Base-by-base conservation (phyloP, 2,329 filamentous ascomycete genomes). In the Cladobotryum protrusum region DNA sequence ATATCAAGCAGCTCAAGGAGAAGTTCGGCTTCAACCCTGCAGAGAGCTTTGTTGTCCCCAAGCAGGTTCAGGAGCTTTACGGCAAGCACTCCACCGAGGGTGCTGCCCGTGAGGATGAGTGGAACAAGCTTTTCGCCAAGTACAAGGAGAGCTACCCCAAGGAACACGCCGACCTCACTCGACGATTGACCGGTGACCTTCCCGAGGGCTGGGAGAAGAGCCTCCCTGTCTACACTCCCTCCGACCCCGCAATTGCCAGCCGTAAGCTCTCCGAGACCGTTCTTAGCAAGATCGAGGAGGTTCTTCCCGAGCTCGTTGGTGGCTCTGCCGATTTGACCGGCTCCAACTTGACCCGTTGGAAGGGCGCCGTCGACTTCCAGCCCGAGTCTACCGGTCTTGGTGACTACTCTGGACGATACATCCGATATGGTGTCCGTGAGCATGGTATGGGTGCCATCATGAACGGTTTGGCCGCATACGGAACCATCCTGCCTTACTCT, bases 271-370 rank as follows among this genome's bases (percentile, higher is more conserved):
- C 92, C 58, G 92, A 99, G 82, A 86, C 81, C 54, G 91, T 97
- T 52, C 83, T 99, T 58, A 79, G 86, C 76, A 92, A 91, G 72
- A 85, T 99, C 64, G 83, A 95, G 77, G 73, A 79, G 46, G 82
- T 77, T 58, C 68, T 99, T 49, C 93, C 93, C 59, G 93, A 97
- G 74, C 85, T 99, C 52, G 73, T 99, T 54, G 95, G 92, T 69
- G 93, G 93, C 63, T 99, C 93, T 58, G 93, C 93, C 62, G 93
- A 99, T 80, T 73, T 99, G 79, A 99, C 93, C 69, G 89, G 89
- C 67, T 97, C 93, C 69, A 99, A 99, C 83, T 86, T 97, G 78
- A 99, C 93, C 61, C 85, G 91, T 70, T 96, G 91, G 90, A 99
- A 97, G 87, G 81, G 83, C 49, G 92, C 93, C 50, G 83, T 92